Conservation (phyloP, 2,329 filamentous ascomycete species). For the Hymenoscyphus fructigenus region DNA sequence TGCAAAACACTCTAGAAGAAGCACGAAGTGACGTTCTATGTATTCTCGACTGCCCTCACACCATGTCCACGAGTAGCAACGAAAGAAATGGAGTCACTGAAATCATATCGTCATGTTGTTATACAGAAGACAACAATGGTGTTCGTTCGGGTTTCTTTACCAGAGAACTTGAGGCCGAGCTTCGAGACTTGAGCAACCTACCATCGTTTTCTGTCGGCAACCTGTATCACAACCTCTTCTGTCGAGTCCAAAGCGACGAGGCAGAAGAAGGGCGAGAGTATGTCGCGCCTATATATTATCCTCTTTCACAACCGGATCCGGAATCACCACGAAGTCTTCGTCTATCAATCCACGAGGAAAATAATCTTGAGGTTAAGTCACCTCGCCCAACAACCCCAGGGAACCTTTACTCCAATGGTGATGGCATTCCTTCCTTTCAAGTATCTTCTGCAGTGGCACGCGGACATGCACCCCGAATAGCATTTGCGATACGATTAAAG, state of each 20-base stretch:
- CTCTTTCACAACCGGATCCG: slow-evolving; percentile 19
- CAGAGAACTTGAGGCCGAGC: slow-evolving; percentile 20
- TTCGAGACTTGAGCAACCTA: slow-evolving; percentile 23
- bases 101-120: slow-evolving; percentile 25
- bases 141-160: slow-evolving; percentile 18
- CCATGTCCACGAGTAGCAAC: slow-evolving; percentile 9
- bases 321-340: slow-evolving; percentile 26
- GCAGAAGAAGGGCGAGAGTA: slow-evolving; percentile 16
- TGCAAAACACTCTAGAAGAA: slow-evolving; percentile 24
- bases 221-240: slow-evolving; percentile 28
- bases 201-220: slow-evolving; percentile 28
- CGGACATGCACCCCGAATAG: slow-evolving; percentile 23
- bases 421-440: slow-evolving; percentile 20
- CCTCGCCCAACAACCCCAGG: slow-evolving; percentile 4
- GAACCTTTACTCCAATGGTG: neutral
- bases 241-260: slow-evolving; percentile 18
- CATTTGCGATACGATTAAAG: slow-evolving; percentile 25
- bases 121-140: slow-evolving; percentile 8
- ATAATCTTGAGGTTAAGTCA: slow-evolving; percentile 16
- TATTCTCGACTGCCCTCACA: slow-evolving; percentile 23
- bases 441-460: slow-evolving; percentile 17
- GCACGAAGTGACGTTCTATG: slow-evolving; percentile 23
- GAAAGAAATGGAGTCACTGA: slow-evolving; percentile 22
- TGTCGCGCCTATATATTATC: slow-evolving; percentile 19
- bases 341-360: slow-evolving; percentile 17